phyloP scores from a whole-genome alignment of 2,329 filamentous ascomycete genomes.

The Colletotrichum viniferum region DNA sequence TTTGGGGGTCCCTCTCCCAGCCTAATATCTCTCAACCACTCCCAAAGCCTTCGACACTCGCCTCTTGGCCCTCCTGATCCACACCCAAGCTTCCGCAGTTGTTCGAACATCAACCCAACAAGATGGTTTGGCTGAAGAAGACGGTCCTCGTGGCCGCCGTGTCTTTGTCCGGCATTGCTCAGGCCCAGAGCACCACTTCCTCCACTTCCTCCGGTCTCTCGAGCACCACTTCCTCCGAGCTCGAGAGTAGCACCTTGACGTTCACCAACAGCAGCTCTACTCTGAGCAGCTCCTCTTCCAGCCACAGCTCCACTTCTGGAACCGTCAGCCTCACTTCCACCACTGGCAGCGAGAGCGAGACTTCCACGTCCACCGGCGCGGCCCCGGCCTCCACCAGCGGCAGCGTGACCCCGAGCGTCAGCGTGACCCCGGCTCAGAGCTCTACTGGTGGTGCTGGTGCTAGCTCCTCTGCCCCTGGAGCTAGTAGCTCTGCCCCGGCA shows the following conservation, averaged over 20 bases:
- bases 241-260: not conserved
- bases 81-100: not conserved
- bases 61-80: not conserved
- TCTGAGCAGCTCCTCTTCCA: not conserved
- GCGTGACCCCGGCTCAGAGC: not conserved
- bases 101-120: not conserved
- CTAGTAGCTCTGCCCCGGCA: not conserved
- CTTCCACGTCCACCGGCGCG: not conserved
- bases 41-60: not conserved
- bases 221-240: not conserved
- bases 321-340: not conserved
- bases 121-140: constrained; percentile 7
- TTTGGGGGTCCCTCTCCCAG: not conserved
- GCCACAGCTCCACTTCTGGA: not conserved
- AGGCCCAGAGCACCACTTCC: not conserved
- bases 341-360: not conserved
- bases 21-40: not conserved
- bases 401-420: not conserved
- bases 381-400: not conserved
- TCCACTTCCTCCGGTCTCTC: no score
- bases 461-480: not conserved
- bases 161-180: not conserved
- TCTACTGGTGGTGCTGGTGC: not conserved
- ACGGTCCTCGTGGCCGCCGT: not conserved
- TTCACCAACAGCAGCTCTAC: not conserved